Conservation (phyloP, 768 basidiomycete genomes). For the Sarcodon aspratus region DNA sequence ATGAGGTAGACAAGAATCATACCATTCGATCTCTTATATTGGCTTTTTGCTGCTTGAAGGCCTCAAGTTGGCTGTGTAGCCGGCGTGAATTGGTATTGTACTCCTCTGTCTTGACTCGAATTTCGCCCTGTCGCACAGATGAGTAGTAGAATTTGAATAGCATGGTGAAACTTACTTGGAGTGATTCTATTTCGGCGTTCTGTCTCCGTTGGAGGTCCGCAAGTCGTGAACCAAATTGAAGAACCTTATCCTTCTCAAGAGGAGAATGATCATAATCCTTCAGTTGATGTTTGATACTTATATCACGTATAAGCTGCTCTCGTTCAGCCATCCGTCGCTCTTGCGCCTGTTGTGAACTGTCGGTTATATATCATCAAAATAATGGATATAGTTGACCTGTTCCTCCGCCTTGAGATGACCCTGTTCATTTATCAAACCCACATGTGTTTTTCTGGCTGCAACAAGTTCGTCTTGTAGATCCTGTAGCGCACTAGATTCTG, state of each 20-base stretch:
- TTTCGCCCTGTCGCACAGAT: conserved; percentile 32
- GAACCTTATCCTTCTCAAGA: conserved; percentile 58
- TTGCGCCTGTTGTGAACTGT: conserved; percentile 43
- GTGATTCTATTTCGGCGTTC: conserved; percentile 48
- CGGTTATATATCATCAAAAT: not conserved
- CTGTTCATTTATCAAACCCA: conserved; percentile 43
- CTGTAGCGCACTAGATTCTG: conserved; percentile 40
- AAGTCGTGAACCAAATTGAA: conserved; percentile 62
- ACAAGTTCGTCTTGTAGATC: conserved; percentile 52
- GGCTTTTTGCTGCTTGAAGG: conserved; percentile 40
- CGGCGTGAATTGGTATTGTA: conserved; percentile 49
- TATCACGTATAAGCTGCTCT: conserved; percentile 61
- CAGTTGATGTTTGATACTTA: conserved; percentile 57
- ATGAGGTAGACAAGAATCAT: conserved; percentile 8
- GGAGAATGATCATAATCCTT: conserved; percentile 64
- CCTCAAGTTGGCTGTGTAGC: conserved; percentile 43
- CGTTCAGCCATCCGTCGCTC: conserved; percentile 57
- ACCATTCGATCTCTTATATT: conserved; percentile 50
- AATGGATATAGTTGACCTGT: conserved; percentile 32
- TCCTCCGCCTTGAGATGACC: conserved; percentile 67
- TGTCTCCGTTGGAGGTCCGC: conserved; percentile 52
- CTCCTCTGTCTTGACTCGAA: conserved; percentile 45
- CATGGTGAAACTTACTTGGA: conserved; percentile 38
- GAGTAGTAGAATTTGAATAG: not conserved
- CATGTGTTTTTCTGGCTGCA: conserved; percentile 38